Conservation (phyloP, 2,329 filamentous ascomycete genomes). For the Alternaria angustiovoidea region DNA sequence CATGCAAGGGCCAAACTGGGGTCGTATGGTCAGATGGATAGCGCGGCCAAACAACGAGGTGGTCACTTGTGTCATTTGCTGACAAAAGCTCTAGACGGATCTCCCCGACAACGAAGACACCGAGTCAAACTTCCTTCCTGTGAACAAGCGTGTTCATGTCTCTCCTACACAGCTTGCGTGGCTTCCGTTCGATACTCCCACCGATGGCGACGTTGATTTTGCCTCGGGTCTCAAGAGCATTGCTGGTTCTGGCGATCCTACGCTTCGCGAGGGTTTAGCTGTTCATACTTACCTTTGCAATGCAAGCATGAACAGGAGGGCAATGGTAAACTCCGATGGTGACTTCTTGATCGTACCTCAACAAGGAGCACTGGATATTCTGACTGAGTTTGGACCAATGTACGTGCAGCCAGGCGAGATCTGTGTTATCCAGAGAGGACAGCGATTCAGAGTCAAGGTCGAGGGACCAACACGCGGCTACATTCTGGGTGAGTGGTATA, state of each 20-base stretch:
- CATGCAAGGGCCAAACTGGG: neutral
- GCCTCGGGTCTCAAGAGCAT: slow-evolving; percentile 48
- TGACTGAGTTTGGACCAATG: slow-evolving; percentile 77
- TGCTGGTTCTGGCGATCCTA: slow-evolving; percentile 51
- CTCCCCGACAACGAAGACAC: slow-evolving; percentile 48
- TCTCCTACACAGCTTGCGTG: slow-evolving; percentile 50
- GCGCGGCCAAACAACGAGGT: neutral
- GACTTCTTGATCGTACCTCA: slow-evolving; percentile 81
- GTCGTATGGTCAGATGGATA: neutral
- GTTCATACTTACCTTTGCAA: slow-evolving; percentile 48
- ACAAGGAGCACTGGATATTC: slow-evolving; percentile 76
- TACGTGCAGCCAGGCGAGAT: slow-evolving; percentile 82
- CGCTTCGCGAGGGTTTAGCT: slow-evolving; percentile 47
- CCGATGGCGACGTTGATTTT: slow-evolving; percentile 43
- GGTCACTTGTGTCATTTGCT: slow-evolving; percentile 26
- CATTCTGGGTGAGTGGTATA: slow-evolving; percentile 61
- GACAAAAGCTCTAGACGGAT: slow-evolving; percentile 41
- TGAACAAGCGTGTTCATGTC: slow-evolving; percentile 48
- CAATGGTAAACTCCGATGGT: slow-evolving; percentile 70
- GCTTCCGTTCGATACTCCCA: slow-evolving; percentile 48
- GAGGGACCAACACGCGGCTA: slow-evolving; percentile 73
- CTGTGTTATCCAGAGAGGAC: slow-evolving; percentile 75
- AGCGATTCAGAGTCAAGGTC: slow-evolving; percentile 76
- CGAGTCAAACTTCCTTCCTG: slow-evolving; percentile 46
- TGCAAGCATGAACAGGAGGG: slow-evolving; percentile 46